A percentile compares a stretch with the other conserved stretches of the same genome.
phyloP scores from a whole-genome alignment of 2,329 filamentous ascomycete genomes.

The Hypoxylon sp. region DNA sequence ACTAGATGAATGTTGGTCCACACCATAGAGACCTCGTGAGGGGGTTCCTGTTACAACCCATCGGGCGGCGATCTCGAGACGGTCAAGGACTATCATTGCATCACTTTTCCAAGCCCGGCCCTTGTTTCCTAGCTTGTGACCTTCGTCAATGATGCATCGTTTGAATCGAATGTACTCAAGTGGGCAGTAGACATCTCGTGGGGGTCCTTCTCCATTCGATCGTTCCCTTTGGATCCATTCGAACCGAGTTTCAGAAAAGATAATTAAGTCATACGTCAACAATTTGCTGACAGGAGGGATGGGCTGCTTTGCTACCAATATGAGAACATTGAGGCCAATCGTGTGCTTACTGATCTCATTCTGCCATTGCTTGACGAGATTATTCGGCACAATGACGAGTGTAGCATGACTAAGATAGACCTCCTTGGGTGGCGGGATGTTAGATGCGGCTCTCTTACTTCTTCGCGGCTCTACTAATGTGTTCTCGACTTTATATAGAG shows the following conservation, averaged over 20 bases:
- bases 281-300: slow-evolving; percentile 74
- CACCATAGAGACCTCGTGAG: slow-evolving; percentile 84
- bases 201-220: slow-evolving; percentile 53
- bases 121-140: slow-evolving; percentile 83
- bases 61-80: slow-evolving; percentile 75
- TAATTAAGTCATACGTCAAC: slow-evolving; percentile 78
- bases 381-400: slow-evolving; percentile 84
- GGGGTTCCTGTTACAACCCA: slow-evolving; percentile 96
- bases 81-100: slow-evolving; percentile 66
- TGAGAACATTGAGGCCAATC: slow-evolving; percentile 72
- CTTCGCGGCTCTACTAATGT: slow-evolving; percentile 61
- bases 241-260: slow-evolving; percentile 83
- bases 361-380: slow-evolving; percentile 87
- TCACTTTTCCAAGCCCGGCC: slow-evolving; percentile 68
- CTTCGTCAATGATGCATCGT: slow-evolving; percentile 91
- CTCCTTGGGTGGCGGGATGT: slow-evolving; percentile 57
- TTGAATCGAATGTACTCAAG: slow-evolving; percentile 84
- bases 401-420: slow-evolving; percentile 78
- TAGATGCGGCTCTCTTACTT: slow-evolving; percentile 55
- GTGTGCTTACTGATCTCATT: slow-evolving; percentile 86
- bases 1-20: slow-evolving; percentile 61
- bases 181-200: slow-evolving; percentile 64
- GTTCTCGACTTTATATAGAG: slow-evolving; percentile 67
- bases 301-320: slow-evolving; percentile 68
- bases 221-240: slow-evolving; percentile 71